These are phyloP conservation scores for Corylus heterophylla DNA, from an alignment of 306 rosid genomes.

Conservation along the genomic window DNA sequence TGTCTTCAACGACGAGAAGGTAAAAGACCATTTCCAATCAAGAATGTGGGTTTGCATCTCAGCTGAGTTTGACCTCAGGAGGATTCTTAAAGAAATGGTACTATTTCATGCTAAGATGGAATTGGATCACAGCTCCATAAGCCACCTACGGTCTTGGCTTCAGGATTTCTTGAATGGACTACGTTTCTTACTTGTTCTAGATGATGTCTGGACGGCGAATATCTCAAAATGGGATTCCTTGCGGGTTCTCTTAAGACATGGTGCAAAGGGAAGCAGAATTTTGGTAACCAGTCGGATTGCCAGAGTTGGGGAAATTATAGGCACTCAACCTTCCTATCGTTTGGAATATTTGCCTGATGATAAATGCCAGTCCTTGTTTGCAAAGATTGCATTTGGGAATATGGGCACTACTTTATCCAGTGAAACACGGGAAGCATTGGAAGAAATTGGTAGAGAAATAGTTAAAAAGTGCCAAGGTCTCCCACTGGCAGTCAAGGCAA, in stretches of 20 bases:
- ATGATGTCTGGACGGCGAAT: slow-evolving; percentile 28
- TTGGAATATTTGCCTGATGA: slow-evolving; percentile 17
- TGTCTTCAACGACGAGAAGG: neutral
- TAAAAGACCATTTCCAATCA: slow-evolving; percentile 4
- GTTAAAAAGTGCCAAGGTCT: too few relatives aligned
- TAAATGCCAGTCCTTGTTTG: slow-evolving; percentile 25
- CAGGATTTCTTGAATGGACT: neutral
- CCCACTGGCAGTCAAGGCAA: too few relatives aligned
- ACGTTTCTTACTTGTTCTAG: slow-evolving; percentile 25
- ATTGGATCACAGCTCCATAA: neutral
- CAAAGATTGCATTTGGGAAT: neutral
- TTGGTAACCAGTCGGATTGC: neutral
- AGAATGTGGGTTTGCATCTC: slow-evolving; percentile 21
- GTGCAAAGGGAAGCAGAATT: neutral
- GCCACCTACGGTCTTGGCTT: neutral
- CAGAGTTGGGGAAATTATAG: neutral
- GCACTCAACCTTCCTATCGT: neutral
- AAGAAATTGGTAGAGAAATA: too few relatives aligned
- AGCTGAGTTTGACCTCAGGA: slow-evolving; percentile 7
- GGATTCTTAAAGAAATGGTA: neutral
- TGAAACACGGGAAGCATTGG: too few relatives aligned
- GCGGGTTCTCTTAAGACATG: neutral
- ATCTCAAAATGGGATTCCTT: slow-evolving; percentile 9
- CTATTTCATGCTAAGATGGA: neutral
- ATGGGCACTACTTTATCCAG: too few relatives aligned